Percentiles rank a stretch among this genome's conserved stretches.
Conservation (phyloP, 768 basidiomycete genomes). For the Galerina marginata region DNA sequence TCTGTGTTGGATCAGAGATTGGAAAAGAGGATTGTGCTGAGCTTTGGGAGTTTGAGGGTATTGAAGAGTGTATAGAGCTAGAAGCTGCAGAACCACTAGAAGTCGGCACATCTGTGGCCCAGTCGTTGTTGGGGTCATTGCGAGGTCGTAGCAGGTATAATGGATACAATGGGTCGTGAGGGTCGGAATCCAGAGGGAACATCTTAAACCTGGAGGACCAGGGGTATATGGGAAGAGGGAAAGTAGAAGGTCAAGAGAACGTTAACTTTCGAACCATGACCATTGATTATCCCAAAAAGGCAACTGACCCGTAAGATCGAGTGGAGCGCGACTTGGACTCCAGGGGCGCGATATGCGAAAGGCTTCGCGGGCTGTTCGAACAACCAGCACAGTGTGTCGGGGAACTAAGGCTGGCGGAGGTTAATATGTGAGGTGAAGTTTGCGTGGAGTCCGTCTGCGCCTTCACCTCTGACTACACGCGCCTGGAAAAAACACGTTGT, state of each 20-base stretch:
- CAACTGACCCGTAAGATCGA: constrained; percentile 25
- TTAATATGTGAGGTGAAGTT: not conserved
- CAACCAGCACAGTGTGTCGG: not conserved
- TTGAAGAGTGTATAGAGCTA: constrained; percentile 10
- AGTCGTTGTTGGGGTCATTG: constrained; percentile 18
- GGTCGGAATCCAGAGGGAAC: constrained; percentile 1
- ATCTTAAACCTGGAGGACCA: constrained; percentile 21
- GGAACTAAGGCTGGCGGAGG: not conserved
- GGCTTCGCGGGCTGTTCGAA: too few species aligned
- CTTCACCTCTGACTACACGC: constrained; percentile 2
- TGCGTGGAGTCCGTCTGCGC: constrained; percentile 5
- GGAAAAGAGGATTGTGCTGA: constrained; percentile 4
- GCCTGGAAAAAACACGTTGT: constrained; percentile 27
- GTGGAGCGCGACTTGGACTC: too few species aligned
- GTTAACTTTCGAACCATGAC: constrained; percentile 27
- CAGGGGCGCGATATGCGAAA: too few species aligned
- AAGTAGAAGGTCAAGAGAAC: constrained; percentile 5
- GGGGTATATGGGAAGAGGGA: constrained; percentile 22
- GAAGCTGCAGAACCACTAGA: constrained; percentile 11
- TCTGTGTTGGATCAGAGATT: constrained; percentile 4
- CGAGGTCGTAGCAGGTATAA: constrained; percentile 22
- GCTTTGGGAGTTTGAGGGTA: constrained; percentile 11
- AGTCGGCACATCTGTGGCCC: constrained; percentile 11
- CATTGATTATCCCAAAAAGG: constrained; percentile 32
- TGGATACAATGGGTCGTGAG: constrained; percentile 14